Base-by-base conservation (phyloP, 352 stramenopile genomes). In the Phytopythium boreale region DNA sequence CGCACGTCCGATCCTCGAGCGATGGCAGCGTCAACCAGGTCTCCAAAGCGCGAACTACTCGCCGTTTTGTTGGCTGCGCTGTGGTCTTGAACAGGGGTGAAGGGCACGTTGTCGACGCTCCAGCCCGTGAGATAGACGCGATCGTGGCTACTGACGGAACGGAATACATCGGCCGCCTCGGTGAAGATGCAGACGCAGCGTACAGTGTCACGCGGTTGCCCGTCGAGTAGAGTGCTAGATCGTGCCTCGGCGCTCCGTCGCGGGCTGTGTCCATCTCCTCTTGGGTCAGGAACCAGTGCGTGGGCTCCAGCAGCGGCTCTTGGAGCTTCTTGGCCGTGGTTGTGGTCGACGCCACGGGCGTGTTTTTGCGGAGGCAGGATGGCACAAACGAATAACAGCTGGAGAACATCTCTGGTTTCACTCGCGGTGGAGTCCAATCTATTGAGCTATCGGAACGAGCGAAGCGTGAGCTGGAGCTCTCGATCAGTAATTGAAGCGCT, bases 251-350 rank as follows among this genome's bases (percentile, higher is more conserved):
- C 53, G 80, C 66, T 49, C 80, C 84, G 14, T 72, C 69, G 26
- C 84, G 78, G 8, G 79, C 74, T 0, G 36, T 69, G 20, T 67
- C 68, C 67, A 92, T 83, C 64, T 92, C 84, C 10, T 75, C 70
- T 7, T 78, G 68, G 0, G 74, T 87, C 0, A 92, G 65, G 62
- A 92, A 90, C 84, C 84, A 92, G 9, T 73, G n/a, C 15, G 27
- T 31, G 19, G 37, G 56, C 26, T 61, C 56, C 5, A 61, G 39
- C 41, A 61, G 26, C 15, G 56, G 56, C 0, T 22, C 24, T 20
- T 60, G 55, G 8, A 60, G 36, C 34, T 22, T 22, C n/a, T 50
- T 49, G 36, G 34, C 9, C 2, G 36, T 34, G 20, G n/a, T 3
- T 14, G 31, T n/a, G 17, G 36, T 26, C 6, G 55, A 47, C 22